Evolutionary conservation across 306 rosid species (phyloP).

Genomic region (Dryas octopetala): DNA sequence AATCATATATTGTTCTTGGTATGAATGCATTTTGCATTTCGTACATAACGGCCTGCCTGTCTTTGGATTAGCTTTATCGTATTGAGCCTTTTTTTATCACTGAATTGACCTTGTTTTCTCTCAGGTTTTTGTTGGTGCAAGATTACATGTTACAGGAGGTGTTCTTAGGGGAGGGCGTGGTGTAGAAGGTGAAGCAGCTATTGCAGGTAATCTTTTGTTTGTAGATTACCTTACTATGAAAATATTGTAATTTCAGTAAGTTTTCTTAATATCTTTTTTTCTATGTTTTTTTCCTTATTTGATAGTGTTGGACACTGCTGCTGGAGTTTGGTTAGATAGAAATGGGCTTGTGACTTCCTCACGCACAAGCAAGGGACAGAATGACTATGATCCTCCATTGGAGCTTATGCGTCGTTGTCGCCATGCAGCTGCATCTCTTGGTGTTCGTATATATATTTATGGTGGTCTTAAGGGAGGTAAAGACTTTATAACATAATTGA

Average conservation of each 20-base stretch:
- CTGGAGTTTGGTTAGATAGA: slow-evolving; percentile 99
- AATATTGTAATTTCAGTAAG: slow-evolving; percentile 15
- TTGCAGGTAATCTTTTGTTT: slow-evolving; percentile 66
- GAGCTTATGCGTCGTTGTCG: slow-evolving; percentile 99
- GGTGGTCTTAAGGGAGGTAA: slow-evolving; percentile 98
- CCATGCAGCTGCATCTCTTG: slow-evolving; percentile 95
- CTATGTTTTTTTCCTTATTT: slow-evolving; percentile 5
- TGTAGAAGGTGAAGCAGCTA: slow-evolving; percentile 89
- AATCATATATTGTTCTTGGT: neutral
- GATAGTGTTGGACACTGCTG: slow-evolving; percentile 97
- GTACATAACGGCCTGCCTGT: neutral
- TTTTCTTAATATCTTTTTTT: neutral
- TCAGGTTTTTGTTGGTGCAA: slow-evolving; percentile 98
- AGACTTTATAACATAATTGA: slow-evolving; percentile 24
- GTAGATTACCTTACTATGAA: slow-evolving; percentile 17
- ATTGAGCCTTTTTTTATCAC: slow-evolving; percentile 19
- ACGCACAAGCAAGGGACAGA: slow-evolving; percentile 66
- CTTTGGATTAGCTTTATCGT: slow-evolving; percentile 16
- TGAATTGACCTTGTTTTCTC: slow-evolving; percentile 26
- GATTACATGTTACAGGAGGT: slow-evolving; percentile 99
- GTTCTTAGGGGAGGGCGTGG: slow-evolving; percentile 91
- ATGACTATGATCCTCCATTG: slow-evolving; percentile 70
- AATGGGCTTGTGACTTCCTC: slow-evolving; percentile 90
- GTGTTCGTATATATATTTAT: slow-evolving; percentile 70
- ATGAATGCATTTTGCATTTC: slow-evolving; percentile 1